A percentile compares a stretch with the other conserved stretches of the same genome.
Evolutionary conservation across 2,329 filamentous ascomycete species (phyloP).

Genomic region (Sporothrix dimorphospora): DNA sequence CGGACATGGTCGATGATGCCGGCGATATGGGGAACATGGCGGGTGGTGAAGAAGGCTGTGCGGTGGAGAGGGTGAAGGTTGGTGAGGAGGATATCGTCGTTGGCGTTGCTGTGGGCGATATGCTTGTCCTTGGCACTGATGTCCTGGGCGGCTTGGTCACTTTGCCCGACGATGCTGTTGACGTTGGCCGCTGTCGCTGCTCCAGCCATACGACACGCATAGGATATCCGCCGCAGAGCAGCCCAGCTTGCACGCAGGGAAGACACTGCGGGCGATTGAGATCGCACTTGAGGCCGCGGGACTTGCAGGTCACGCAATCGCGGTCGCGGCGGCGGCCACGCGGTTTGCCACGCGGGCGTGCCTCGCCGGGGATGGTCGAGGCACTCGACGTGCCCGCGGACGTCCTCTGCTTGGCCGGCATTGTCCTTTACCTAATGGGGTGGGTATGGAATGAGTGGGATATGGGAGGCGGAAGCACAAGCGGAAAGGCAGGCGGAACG

Average conservation of each 20-base stretch:
- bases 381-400: not conserved
- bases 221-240: constrained; percentile 41
- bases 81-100: not conserved
- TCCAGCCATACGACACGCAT: constrained; percentile 41
- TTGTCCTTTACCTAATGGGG: not conserved
- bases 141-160: not conserved
- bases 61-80: not conserved
- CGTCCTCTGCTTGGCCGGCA: constrained; percentile 7
- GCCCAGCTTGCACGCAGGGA: constrained; percentile 37
- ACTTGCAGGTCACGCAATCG: constrained; percentile 34
- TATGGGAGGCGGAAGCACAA: not conserved
- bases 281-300: constrained; percentile 33
- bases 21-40: not conserved
- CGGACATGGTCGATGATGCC: constrained; percentile 10
- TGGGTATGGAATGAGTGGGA: not conserved
- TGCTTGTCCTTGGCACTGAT: not conserved
- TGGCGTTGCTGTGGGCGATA: not conserved
- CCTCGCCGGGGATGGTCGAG: not conserved
- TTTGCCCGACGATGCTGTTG: not conserved
- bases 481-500: not conserved
- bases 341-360: constrained; percentile 31
- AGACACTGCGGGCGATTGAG: constrained; percentile 34
- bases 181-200: constrained; percentile 14
- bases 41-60: not conserved
- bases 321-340: constrained; percentile 33